Evolutionary conservation across 768 basidiomycete genomes (phyloP).

Genomic region (Pisolithus microcarpus): DNA sequence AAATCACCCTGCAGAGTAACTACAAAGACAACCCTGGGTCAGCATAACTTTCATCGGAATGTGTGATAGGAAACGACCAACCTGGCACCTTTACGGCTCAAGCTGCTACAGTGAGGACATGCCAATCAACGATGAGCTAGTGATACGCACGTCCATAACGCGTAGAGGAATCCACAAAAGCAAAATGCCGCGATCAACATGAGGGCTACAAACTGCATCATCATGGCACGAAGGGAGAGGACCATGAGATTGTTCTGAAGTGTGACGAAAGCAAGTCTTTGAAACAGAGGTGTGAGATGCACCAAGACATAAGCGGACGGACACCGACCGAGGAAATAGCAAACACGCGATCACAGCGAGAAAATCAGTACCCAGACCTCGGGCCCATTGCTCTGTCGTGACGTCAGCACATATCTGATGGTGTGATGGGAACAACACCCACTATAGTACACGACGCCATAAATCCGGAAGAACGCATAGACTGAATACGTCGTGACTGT

Average conservation of each 20-base stretch:
- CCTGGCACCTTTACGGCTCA: conserved; percentile 56
- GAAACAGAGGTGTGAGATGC: neutral
- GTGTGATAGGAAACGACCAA: conserved; percentile 23
- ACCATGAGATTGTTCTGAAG: conserved; percentile 77
- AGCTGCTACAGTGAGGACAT: conserved; percentile 30
- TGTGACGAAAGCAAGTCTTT: conserved; percentile 84
- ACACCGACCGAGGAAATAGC: conserved; percentile 72
- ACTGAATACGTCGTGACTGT: conserved; percentile 71
- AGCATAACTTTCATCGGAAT: neutral
- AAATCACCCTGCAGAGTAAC: conserved; percentile 31
- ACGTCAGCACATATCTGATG: neutral
- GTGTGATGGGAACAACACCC: conserved; percentile 12
- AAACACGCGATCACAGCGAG: conserved; percentile 85
- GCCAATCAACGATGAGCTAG: neutral
- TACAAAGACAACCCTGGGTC: conserved; percentile 13
- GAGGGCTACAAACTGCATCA: conserved; percentile 77
- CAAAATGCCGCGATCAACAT: conserved; percentile 86
- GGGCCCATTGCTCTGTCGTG: conserved; percentile 54
- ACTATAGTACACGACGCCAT: conserved; percentile 67
- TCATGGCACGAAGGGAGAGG: conserved; percentile 83
- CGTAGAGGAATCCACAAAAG: conserved; percentile 89
- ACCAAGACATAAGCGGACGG: neutral
- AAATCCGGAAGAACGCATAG: conserved; percentile 70
- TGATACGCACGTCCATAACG: conserved; percentile 78
- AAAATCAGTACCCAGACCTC: conserved; percentile 67